These are phyloP conservation scores for Lachnellula hyalina DNA, from an alignment of 2,329 filamentous ascomycete genomes.

Conservation along the genomic window DNA sequence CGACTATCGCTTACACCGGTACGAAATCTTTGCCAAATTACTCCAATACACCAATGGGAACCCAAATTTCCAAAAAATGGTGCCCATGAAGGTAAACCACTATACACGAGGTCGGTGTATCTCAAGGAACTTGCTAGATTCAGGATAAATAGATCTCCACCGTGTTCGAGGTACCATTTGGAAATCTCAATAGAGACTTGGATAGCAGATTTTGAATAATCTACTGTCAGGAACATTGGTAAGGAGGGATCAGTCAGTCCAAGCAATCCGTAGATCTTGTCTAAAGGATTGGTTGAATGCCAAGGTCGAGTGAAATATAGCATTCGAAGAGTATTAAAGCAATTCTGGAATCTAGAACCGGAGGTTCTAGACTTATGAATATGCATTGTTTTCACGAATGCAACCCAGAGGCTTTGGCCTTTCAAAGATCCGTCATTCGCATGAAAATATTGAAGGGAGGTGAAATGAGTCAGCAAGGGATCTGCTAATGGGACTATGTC, in stretches of 20 bases:
- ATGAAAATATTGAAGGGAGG: not conserved
- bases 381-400: not conserved
- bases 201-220: not conserved
- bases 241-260: conserved; percentile 1
- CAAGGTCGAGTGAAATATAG: conserved; percentile 1
- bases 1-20: not conserved
- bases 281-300: not conserved
- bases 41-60: conserved; percentile 1
- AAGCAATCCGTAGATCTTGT: conserved; percentile 7
- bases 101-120: not conserved
- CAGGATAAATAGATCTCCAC: not conserved
- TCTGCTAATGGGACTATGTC: not conserved
- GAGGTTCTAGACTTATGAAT: not conserved
- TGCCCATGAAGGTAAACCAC: conserved; percentile 1
- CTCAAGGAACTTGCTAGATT: not conserved
- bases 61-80: not conserved
- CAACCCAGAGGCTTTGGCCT: not conserved
- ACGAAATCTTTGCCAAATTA: not conserved
- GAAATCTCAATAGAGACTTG: conserved; percentile 1
- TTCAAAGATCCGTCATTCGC: not conserved
- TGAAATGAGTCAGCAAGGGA: conserved; percentile 1
- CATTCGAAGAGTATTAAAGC: not conserved
- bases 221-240: not conserved
- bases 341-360: not conserved
- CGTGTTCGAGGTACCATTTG: not conserved